Evolutionary conservation across 78 protist genomes (phyloP).

Genomic region (Emiliania huxleyi): DNA sequence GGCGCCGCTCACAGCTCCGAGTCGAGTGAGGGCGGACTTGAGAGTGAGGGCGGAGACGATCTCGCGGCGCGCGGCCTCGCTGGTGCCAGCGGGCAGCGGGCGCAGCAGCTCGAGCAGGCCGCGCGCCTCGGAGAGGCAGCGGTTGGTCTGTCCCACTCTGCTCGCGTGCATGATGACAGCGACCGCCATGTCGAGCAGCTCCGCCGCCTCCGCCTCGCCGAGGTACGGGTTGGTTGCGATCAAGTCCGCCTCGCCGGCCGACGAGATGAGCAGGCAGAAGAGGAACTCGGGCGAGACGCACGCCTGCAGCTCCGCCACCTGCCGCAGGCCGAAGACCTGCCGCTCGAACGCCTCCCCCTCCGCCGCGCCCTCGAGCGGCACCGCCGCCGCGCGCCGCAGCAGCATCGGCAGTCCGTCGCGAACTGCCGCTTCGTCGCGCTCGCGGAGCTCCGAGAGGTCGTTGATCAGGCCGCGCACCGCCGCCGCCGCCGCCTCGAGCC

Average conservation of each 20-base stretch:
- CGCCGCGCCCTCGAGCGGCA: not conserved
- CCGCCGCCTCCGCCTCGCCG: not conserved
- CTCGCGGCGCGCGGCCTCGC: not conserved
- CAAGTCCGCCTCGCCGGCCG: not conserved
- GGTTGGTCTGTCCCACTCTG: slow-evolving; percentile 35
- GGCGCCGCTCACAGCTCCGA: too few relatives aligned
- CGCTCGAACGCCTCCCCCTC: not conserved
- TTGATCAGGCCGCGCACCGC: not conserved
- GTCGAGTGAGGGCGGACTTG: too few relatives aligned
- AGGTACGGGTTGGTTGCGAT: slow-evolving; percentile 2
- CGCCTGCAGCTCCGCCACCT: not conserved
- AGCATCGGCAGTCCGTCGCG: not conserved
- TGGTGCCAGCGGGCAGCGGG: not conserved
- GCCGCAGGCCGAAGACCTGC: not conserved
- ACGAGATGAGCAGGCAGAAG: not conserved
- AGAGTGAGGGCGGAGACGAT: not conserved
- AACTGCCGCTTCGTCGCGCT: not conserved
- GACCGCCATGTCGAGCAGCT: not conserved
- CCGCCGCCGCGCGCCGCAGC: not conserved
- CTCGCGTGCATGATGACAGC: not conserved
- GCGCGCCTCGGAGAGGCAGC: not conserved
- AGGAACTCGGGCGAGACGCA: not conserved
- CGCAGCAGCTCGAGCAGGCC: not conserved
- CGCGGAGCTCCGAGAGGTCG: not conserved
- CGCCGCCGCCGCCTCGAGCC: not conserved